A percentile compares a stretch with the other conserved stretches of the same genome.
phyloP scores from a whole-genome alignment of 1,284 basidiomycete genomes.

The Fistulina hepatica region DNA sequence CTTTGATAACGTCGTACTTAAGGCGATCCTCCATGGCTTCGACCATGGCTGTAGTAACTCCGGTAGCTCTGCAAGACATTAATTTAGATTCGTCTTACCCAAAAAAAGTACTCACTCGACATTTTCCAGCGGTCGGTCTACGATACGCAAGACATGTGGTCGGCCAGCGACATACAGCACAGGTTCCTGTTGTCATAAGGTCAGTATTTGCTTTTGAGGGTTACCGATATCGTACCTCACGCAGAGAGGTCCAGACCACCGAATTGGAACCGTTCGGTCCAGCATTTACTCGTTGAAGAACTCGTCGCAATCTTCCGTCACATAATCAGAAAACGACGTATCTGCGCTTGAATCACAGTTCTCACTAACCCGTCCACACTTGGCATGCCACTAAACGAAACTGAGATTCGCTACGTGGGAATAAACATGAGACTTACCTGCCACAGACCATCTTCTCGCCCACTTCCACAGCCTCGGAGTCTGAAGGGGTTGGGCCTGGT shows the following conservation, averaged over 20 bases:
- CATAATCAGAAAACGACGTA: too few relatives aligned
- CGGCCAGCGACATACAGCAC: conserved; percentile 86
- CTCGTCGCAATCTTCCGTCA: conserved; percentile 75
- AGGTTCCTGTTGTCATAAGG: conserved; percentile 58
- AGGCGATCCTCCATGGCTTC: conserved; percentile 89
- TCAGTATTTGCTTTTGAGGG: conserved; percentile 3
- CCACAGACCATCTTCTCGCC: conserved; percentile 73
- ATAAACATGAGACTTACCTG: conserved; percentile 37
- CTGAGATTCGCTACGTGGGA: conserved; percentile 9
- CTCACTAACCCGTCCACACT: conserved; percentile 68
- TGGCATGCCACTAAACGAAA: conserved; percentile 71
- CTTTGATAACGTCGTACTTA: conserved; percentile 83
- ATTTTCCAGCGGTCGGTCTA: conserved; percentile 84
- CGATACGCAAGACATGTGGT: conserved; percentile 88
- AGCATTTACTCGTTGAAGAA: conserved; percentile 74
- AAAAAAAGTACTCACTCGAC: conserved; percentile 59
- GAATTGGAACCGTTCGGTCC: conserved; percentile 59
- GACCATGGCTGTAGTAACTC: conserved; percentile 86
- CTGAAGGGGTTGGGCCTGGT: conserved; percentile 21
- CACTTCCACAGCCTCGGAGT: conserved; percentile 27
- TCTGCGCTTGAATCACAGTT: conserved; percentile 5
- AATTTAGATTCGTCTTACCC: conserved; percentile 1
- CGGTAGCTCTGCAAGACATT: conserved; percentile 61
- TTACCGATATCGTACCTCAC: conserved; percentile 48
- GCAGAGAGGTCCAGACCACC: conserved; percentile 85